A percentile compares a stretch with the other conserved stretches of the same genome.
These are phyloP conservation scores for Theileria orientalis DNA, from an alignment of 169 alveolate genomes.

Conservation along the genomic window DNA sequence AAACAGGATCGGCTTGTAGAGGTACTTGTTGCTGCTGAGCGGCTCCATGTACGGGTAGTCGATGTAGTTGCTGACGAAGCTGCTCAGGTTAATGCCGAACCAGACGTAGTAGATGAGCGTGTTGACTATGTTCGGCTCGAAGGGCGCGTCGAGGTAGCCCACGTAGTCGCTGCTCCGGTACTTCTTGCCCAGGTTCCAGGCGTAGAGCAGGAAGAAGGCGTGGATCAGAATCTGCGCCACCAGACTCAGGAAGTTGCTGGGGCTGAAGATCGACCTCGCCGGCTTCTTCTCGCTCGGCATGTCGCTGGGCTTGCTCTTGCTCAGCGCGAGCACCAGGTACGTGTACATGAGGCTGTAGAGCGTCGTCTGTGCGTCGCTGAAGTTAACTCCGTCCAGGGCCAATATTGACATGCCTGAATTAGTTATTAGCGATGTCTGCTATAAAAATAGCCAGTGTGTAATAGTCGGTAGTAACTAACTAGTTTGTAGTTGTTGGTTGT, in stretches of 20 bases:
- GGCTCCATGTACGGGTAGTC: slow-evolving; percentile 87
- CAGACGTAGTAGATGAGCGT: slow-evolving; percentile 81
- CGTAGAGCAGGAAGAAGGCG: slow-evolving; percentile 66
- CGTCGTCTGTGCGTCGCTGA: slow-evolving; percentile 95
- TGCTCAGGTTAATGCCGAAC: slow-evolving; percentile 76
- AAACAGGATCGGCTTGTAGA: slow-evolving; percentile 35
- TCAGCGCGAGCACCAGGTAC: slow-evolving; percentile 65
- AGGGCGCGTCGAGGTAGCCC: slow-evolving; percentile 79
- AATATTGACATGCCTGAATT: slow-evolving; percentile 84
- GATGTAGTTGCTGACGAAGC: slow-evolving; percentile 83
- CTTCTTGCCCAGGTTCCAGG: slow-evolving; percentile 78
- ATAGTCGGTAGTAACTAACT: too few relatives aligned
- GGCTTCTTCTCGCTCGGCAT: slow-evolving; percentile 60
- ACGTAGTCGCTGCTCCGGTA: slow-evolving; percentile 52
- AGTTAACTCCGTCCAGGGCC: slow-evolving; percentile 94
- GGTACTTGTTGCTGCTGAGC: slow-evolving; percentile 66
- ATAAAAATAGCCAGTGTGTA: too few relatives aligned
- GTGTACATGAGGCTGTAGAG: slow-evolving; percentile 78
- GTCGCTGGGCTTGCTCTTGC: slow-evolving; percentile 71
- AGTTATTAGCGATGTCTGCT: too few relatives aligned
- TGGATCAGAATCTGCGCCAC: slow-evolving; percentile 77
- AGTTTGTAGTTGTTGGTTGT: too few relatives aligned
- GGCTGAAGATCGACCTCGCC: slow-evolving; percentile 65
- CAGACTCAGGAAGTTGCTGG: slow-evolving; percentile 66
- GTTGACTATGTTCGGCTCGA: slow-evolving; percentile 84